Evolutionary conservation across 192 early-diverging fungal genomes (phyloP), one percentile per base, ranked within the genome.

Genomic region (Backusella circina): DNA sequence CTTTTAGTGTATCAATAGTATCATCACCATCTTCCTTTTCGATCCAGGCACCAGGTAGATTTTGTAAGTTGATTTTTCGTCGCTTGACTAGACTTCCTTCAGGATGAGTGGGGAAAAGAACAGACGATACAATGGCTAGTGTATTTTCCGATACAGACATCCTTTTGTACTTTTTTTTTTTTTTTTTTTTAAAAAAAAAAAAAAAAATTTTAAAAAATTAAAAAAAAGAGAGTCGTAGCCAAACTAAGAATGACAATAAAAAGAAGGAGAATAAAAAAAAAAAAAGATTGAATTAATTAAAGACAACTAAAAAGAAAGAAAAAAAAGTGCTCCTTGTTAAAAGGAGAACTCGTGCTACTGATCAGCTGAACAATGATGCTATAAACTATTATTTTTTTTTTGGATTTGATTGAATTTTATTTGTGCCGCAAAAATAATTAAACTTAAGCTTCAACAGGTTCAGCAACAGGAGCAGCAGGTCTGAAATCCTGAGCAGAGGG

Each of bases 401-500:
- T n/a, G n/a, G 51, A 7, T 26, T 57, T 57, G 51, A 57, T 26
- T 57, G 51, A 57, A 26, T 57, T 57, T 57, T 57, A 57, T 57
- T 57, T 57, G 51, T 57, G 51, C 51, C 51, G 51, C 51, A 57
- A 21, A 41, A 57, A 57, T 28, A 38, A 64, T 37, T 61, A 37
- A 30, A 51, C 35, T 76, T 70, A 78, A 16, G 64, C 57, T 57
- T 78, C 47, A 39, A 69, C 65, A 38, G 71, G 74, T 37, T 70
- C 66, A 61, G 67, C n/a, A 65, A 51, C 70, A 66, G 47, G 70
- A 64, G 67, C 37, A 76, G 79, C 75, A 65, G 79, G 79, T 65
- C 72, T 72, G 81, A 85, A 85, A 57, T 85, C 86, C 82, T 92
- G 88, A 65, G 91, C 93, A 75, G 86, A 80, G 80, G 93, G 93